These are phyloP conservation scores for Aspergillus viridinutans DNA, from an alignment of 2,329 filamentous ascomycete genomes.

Conservation along the genomic window DNA sequence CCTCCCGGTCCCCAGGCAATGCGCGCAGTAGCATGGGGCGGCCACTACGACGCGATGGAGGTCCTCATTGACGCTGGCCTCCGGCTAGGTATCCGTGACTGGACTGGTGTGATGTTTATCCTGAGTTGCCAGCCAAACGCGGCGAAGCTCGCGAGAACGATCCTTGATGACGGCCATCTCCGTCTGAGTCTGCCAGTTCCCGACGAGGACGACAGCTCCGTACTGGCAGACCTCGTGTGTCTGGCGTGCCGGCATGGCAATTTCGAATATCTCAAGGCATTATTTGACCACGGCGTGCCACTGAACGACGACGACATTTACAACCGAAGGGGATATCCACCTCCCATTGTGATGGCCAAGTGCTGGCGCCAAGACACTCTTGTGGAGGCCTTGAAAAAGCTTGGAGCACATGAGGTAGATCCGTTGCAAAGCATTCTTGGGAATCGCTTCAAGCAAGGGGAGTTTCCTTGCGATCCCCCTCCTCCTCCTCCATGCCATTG, in stretches of 20 bases:
- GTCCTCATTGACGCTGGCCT: not conserved
- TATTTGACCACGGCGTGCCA: not conserved
- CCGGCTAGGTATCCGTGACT: not conserved
- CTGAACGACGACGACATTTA: not conserved
- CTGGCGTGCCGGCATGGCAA: not conserved
- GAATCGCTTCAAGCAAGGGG: not conserved
- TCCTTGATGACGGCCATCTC: not conserved
- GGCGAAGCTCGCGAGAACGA: not conserved
- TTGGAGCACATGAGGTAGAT: not conserved
- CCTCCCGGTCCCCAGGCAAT: not conserved
- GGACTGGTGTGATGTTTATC: not conserved
- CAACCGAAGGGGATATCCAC: not conserved
- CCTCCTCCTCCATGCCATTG: not conserved
- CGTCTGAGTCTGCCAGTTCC: not conserved
- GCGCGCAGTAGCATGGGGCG: not conserved
- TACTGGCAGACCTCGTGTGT: not conserved
- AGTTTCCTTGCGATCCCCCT: not conserved
- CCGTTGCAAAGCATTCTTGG: not conserved
- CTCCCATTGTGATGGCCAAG: not conserved
- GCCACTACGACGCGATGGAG: not conserved
- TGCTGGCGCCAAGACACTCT: not conserved
- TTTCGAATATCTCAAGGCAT: not conserved
- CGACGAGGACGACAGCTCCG: not conserved
- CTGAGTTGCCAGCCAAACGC: not conserved
- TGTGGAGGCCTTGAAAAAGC: not conserved